Conservation (phyloP, 2,329 filamentous ascomycete genomes). For the Lithohypha guttulata region DNA sequence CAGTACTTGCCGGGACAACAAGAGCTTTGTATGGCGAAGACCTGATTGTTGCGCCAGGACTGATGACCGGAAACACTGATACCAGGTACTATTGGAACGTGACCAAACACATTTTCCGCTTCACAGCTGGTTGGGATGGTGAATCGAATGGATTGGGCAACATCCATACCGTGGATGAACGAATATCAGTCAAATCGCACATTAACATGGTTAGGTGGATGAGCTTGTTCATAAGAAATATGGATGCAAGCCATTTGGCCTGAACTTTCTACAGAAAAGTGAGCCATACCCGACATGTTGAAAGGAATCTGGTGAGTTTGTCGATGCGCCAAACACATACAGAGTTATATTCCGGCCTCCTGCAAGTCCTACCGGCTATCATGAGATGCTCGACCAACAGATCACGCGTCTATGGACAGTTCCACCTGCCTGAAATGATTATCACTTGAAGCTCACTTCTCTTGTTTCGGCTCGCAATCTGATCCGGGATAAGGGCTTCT, state of each 20-base stretch:
- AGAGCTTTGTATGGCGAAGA: conserved; percentile 39
- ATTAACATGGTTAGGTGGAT: conserved; percentile 25
- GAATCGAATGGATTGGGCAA: conserved; percentile 19
- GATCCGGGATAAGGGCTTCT: too few relatives aligned
- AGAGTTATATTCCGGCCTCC: too few relatives aligned
- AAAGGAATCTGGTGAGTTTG: too few relatives aligned
- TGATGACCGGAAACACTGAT: conserved; percentile 44
- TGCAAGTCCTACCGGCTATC: too few relatives aligned
- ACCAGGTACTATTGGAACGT: conserved; percentile 40
- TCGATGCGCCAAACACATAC: too few relatives aligned
- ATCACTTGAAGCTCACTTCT: too few relatives aligned
- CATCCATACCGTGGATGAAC: conserved; percentile 30
- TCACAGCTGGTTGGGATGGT: conserved; percentile 24
- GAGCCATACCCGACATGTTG: too few relatives aligned
- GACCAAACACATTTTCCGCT: conserved; percentile 36
- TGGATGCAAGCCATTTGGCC: conserved; percentile 21
- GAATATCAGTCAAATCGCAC: conserved; percentile 23
- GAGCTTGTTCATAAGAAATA: conserved; percentile 23
- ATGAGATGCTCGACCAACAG: too few relatives aligned
- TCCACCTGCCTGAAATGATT: too few relatives aligned
- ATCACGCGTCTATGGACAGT: too few relatives aligned
- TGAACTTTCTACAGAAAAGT: background rate
- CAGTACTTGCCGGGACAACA: conserved; percentile 42
- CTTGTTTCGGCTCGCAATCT: too few relatives aligned
- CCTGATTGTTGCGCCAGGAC: conserved; percentile 43